Base-by-base conservation (phyloP, 2,329 filamentous ascomycete genomes). In the Graphilbum sp. region DNA sequence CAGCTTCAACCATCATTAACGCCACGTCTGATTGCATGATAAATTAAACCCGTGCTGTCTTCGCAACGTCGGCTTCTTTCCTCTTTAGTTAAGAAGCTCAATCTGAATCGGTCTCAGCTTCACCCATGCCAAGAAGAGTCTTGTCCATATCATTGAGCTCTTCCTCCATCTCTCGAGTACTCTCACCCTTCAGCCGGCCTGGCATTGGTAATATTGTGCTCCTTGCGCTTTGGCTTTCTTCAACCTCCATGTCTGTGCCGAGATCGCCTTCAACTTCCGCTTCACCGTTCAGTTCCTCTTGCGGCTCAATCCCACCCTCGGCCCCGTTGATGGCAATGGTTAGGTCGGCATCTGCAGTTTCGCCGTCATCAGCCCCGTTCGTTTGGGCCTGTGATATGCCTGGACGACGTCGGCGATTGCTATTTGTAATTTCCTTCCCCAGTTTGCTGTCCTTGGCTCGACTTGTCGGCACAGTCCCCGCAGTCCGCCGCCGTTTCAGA, bases 81-180 rank as follows among this genome's bases (percentile, higher is more conserved):
- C n/a, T n/a, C n/a, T n/a, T n/a, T n/a, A n/a, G n/a, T n/a, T n/a
- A n/a, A n/a, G n/a, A n/a, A n/a, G n/a, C n/a, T n/a, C 35, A 55
- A 29, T 56, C 54, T 29, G 54, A 55, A 32, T 57, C 55, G 9
- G 52, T 52, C 31, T 54, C 51, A 15, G 49, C 52, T 19, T 47
- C 49, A 29, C 53, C 53, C 46, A 55, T 48, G 11, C 54, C 54
- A 7, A 58, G 43, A 36, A 57, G 42, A 15, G 54, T 54, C 49
- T 54, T 55, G 32, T 57, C 55, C 29, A 54, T 47, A 16, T 60
- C 59, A 43, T 63, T 54, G 27, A 58, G 53, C 25, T 61, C 60
- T 41, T 69, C 64, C 27, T 67, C 63, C 67, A 64, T 10, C 38
- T 21, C 35, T 15, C 27, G 27, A 35, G 6, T 32, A 21, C 20